Evolutionary conservation across 805 yeast genomes (phyloP).

Genomic region (Alloascoidea africana): DNA sequence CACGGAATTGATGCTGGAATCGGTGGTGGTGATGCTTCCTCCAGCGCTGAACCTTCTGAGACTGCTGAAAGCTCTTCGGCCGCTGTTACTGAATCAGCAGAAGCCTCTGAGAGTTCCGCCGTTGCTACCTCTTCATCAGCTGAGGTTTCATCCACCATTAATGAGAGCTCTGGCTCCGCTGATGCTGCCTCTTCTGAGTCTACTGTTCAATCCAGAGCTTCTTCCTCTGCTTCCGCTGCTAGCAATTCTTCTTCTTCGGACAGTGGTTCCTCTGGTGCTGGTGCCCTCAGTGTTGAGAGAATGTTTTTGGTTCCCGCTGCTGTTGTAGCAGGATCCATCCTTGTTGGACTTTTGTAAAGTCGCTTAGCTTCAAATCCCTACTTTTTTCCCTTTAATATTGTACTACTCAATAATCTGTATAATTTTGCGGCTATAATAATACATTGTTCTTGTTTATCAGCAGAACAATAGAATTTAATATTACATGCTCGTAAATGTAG

Average conservation of each 20-base stretch:
- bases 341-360: neutral
- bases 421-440: no score
- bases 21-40: neutral
- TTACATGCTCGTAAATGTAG: no score
- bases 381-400: no score
- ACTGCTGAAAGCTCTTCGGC: neutral
- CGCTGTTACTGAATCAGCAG: neutral
- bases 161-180: neutral
- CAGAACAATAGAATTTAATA: no score
- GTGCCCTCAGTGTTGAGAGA: neutral
- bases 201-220: neutral
- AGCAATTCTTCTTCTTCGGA: neutral
- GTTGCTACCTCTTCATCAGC: neutral
- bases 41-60: neutral
- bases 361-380: no score
- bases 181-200: neutral
- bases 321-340: neutral
- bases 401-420: no score
- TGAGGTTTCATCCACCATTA: neutral
- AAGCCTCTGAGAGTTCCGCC: neutral
- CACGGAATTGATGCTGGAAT: constrained; percentile 1
- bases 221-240: neutral
- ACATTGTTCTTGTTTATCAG: no score
- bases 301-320: neutral
- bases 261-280: constrained; percentile 1